phyloP scores from a whole-genome alignment of 2,329 filamentous ascomycete genomes.

The Helotiales sp. region DNA sequence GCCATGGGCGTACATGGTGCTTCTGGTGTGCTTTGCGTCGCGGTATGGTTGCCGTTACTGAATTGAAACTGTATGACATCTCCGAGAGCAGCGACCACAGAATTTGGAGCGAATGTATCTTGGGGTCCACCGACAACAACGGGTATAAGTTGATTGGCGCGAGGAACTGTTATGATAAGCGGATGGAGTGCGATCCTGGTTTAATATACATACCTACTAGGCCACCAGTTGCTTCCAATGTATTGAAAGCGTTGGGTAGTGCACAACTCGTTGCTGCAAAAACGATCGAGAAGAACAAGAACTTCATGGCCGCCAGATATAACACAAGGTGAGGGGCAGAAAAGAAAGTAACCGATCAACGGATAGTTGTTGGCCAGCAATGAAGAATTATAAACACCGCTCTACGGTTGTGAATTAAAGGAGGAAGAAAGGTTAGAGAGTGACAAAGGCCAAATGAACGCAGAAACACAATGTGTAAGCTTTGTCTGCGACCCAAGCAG shows the following conservation, averaged over 20 bases:
- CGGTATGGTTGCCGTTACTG: conserved; percentile 10
- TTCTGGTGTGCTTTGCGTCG: background rate
- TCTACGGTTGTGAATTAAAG: background rate
- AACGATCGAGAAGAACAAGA: background rate
- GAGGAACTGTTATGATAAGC: background rate
- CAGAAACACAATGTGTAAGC: background rate
- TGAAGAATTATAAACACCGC: background rate
- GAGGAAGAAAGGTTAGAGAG: background rate
- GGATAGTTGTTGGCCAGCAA: background rate
- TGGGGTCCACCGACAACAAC: conserved; percentile 9
- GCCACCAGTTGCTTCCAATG: background rate
- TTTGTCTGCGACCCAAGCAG: background rate
- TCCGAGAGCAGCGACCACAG: conserved; percentile 1
- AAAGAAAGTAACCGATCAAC: background rate
- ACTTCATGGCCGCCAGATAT: conserved; percentile 4
- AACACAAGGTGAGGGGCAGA: background rate
- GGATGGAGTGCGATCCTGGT: background rate
- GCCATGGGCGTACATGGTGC: conserved; percentile 1
- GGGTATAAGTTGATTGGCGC: conserved; percentile 8
- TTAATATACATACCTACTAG: background rate
- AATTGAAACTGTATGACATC: conserved; percentile 14
- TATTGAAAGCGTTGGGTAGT: background rate
- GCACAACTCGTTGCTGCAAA: background rate
- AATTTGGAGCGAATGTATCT: conserved; percentile 10
- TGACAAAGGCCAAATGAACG: background rate